Base-by-base conservation (phyloP, 202 grass and related monocot species). In the Musa balbisiana region DNA sequence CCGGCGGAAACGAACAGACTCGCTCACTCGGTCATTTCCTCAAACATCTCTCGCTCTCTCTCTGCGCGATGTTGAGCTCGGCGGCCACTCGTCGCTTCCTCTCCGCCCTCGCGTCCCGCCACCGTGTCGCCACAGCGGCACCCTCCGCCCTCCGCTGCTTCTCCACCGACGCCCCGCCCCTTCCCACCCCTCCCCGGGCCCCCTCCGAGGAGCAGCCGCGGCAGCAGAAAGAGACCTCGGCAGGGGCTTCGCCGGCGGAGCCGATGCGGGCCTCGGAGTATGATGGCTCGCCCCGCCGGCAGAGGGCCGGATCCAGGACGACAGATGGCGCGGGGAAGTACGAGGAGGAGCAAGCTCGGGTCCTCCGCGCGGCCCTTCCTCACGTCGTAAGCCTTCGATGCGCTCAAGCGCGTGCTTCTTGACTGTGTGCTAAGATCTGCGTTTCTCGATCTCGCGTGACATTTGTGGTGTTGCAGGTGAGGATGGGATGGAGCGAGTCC, bases 301-400 rank as follows among this genome's bases (percentile, higher is more conserved):
- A 78, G 10, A 49, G 77, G 0, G 69, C 22, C 51, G 84, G 82
- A 25, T 62, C 71, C 0, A 1, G 74, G 29, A 69, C 82, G 23
- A 63, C 60, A 54, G 62, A 82, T 56, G 72, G 71, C 55, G 80
- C 82, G 2, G 68, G 71, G 59, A 87, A 75, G 15, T 93, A 91
- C 79, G 84, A 97, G 82, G 90, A 84, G 67, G 85, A 93, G 78
- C 90, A 93, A 79, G 86, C 79, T 72, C 88, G 86, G 64, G 87
- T 93, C 43, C 91, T 98, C 56, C 90, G 88, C 52, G 86, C 94
- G 21, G 84, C 94, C 62, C 81, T 98, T 81, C 86, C 89, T 80
- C 91, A 98, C 69, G 87, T 91, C 64, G 94, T 98, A 77, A 27
- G 67, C 26, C 27, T 86, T 67, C 54, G 58, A 73, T 70, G 17